phyloP scores from a whole-genome alignment of 2,329 filamentous ascomycete species.

The Verticillium nonalfalfae region DNA sequence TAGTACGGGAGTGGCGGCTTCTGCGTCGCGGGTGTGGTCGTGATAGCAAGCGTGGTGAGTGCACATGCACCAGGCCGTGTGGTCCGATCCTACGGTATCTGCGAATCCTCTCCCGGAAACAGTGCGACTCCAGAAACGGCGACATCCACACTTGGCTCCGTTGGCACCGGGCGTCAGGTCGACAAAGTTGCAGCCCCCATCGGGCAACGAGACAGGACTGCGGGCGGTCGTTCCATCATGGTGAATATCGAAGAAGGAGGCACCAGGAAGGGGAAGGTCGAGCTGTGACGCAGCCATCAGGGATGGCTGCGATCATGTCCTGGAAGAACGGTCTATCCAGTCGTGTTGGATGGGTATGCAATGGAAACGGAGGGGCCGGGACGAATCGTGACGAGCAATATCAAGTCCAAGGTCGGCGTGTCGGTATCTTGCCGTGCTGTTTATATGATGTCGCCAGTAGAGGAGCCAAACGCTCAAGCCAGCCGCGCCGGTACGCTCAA shows the following conservation, averaged over 20 bases:
- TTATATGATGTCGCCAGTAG: conserved; percentile 2
- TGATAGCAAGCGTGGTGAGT: conserved; percentile 58
- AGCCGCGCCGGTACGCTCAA: conserved; percentile 26
- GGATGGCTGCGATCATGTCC: conserved; percentile 24
- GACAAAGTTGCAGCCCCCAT: conserved; percentile 52
- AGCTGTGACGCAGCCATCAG: conserved; percentile 49
- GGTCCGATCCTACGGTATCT: conserved; percentile 26
- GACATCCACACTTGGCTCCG: conserved; percentile 51
- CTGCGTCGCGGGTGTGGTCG: conserved; percentile 35
- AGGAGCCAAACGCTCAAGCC: conserved; percentile 18
- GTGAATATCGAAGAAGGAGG: conserved; percentile 49
- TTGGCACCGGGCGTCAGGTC: conserved; percentile 45
- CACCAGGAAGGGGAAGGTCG: conserved; percentile 34
- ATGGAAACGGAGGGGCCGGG: conserved; percentile 7
- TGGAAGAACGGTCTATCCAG: conserved; percentile 5
- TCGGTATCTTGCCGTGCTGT: not conserved
- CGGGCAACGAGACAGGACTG: conserved; percentile 32
- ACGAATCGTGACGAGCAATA: conserved; percentile 7
- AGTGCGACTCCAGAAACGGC: conserved; percentile 51
- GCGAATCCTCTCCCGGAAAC: conserved; percentile 22
- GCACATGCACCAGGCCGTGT: conserved; percentile 53
- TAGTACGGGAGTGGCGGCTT: conserved; percentile 12
- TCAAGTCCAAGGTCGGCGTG: conserved; percentile 7
- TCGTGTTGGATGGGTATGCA: conserved; percentile 7
- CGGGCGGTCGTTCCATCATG: conserved; percentile 33